phyloP scores from a whole-genome alignment of 208 protist genomes.

The Lotmaria passim region DNA sequence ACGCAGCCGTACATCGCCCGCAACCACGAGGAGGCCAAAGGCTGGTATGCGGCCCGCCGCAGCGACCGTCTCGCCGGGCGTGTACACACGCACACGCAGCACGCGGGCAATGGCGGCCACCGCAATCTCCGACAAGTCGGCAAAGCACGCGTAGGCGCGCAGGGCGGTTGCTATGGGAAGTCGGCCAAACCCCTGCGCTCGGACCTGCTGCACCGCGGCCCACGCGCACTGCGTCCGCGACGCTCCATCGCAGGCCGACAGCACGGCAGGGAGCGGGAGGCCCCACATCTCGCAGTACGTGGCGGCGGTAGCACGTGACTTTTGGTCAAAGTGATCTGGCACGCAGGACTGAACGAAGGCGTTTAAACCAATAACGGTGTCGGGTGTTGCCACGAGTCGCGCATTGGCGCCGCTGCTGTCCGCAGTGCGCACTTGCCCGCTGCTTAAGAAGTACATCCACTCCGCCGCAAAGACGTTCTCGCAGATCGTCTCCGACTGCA shows the following conservation, averaged over 20 bases:
- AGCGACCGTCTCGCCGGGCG: conserved; percentile 43
- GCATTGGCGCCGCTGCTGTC: conserved; percentile 9
- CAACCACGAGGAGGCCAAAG: conserved; percentile 36
- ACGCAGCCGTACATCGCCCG: conserved; percentile 33
- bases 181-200: not conserved
- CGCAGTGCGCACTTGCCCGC: conserved; percentile 46
- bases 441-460: conserved; percentile 58
- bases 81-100: conserved; percentile 45
- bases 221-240: conserved; percentile 37
- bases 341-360: conserved; percentile 48
- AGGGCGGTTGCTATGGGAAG: conserved; percentile 33
- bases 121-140: conserved; percentile 32
- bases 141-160: conserved; percentile 47
- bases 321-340: conserved; percentile 40
- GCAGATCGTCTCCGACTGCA: conserved; percentile 53
- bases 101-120: conserved; percentile 36
- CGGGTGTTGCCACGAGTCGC: not conserved
- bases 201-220: conserved; percentile 33
- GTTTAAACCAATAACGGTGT: conserved; percentile 50
- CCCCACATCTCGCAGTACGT: conserved; percentile 70
- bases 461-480: conserved; percentile 64
- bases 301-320: conserved; percentile 27
- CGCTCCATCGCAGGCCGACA: conserved; percentile 35
- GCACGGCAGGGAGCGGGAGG: conserved; percentile 31
- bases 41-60: conserved; percentile 23